Conservation (phyloP, 2,329 filamentous ascomycete species). For the Ustulina deusta region DNA sequence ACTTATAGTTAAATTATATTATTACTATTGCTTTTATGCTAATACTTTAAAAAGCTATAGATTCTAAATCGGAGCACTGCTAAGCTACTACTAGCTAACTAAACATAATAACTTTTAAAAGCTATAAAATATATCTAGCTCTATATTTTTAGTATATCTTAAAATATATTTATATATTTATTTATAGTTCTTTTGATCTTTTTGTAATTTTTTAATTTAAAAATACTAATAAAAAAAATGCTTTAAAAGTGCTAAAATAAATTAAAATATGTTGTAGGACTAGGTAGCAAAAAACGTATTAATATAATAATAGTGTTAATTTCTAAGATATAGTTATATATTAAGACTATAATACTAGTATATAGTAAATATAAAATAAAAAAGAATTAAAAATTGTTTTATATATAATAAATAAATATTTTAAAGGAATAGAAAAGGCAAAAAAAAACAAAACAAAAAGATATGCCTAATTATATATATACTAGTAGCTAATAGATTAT, state of each 20-base stretch:
- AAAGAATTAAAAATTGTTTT: no score
- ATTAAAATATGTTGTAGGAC: not conserved
- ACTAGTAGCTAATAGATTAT: no score
- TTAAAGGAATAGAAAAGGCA: no score
- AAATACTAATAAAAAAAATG: not conserved
- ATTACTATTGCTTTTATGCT: not conserved
- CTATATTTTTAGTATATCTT: not conserved
- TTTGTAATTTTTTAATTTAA: not conserved
- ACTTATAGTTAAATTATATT: slow-evolving; percentile 6
- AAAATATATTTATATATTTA: not conserved
- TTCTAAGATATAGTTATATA: not conserved
- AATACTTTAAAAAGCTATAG: not conserved
- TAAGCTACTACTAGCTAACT: not conserved
- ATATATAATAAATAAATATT: no score
- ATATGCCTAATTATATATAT: no score
- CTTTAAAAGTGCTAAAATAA: not conserved
- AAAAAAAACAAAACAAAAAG: no score
- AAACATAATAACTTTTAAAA: slow-evolving; percentile 2
- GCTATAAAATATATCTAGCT: not conserved
- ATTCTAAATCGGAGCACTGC: not conserved
- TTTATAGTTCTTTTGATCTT: not conserved
- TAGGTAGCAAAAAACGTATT: not conserved
- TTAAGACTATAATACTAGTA: not conserved
- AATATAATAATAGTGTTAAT: slow-evolving; percentile 6
- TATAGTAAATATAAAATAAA: no score